Percentiles rank a stretch among this genome's conserved stretches.
Evolutionary conservation across 441 rosid species (phyloP).

Genomic region (Populus hybrid): DNA sequence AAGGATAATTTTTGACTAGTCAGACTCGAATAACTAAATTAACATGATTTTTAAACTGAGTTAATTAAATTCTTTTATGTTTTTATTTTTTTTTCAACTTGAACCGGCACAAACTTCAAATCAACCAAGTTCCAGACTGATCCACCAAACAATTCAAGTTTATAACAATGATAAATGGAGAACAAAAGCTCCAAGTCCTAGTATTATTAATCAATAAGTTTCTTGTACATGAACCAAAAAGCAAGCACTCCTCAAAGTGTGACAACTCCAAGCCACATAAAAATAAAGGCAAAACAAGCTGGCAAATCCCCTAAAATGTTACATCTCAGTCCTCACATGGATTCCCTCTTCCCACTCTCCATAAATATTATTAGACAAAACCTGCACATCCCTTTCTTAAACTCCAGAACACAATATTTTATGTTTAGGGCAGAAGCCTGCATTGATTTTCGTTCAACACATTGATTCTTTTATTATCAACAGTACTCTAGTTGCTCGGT

Average conservation of each 20-base stretch:
- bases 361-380: neutral
- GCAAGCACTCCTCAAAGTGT: conserved; percentile 13
- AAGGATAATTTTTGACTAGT: too few relatives aligned
- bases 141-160: too few relatives aligned
- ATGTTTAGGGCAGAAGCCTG: neutral
- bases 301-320: conserved; percentile 28
- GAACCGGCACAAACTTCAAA: too few relatives aligned
- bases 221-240: conserved; percentile 17
- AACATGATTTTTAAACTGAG: too few relatives aligned
- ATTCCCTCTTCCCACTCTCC: conserved; percentile 23
- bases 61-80: accelerated
- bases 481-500: too few relatives aligned
- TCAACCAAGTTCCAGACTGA: too few relatives aligned
- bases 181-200: neutral
- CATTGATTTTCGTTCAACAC: too few relatives aligned
- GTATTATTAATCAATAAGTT: neutral
- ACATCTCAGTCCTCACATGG: conserved; percentile 42
- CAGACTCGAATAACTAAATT: accelerated
- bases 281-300: conserved; percentile 26
- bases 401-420: neutral
- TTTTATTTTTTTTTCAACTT: too few relatives aligned
- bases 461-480: too few relatives aligned
- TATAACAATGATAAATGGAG: neutral
- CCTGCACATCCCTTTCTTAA: conserved; percentile 13
- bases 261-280: conserved; percentile 30